phyloP scores from a whole-genome alignment of 2,329 filamentous ascomycete species.

The Zymoseptoria tritici region DNA sequence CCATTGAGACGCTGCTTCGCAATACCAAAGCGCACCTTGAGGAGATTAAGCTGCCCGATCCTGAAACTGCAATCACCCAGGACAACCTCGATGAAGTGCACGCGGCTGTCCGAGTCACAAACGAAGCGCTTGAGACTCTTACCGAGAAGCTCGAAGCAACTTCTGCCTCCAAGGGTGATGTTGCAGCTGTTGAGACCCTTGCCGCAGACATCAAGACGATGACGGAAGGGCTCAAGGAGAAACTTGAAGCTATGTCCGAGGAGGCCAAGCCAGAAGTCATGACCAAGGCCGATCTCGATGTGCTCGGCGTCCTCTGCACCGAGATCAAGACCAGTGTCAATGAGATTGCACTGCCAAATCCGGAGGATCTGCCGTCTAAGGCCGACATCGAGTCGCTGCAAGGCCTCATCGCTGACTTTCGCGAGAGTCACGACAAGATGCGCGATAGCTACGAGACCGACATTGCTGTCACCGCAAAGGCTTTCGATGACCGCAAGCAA shows the following conservation, averaged over 20 bases:
- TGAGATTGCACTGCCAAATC: slow-evolving; percentile 62
- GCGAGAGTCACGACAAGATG: slow-evolving; percentile 57
- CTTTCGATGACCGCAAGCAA: slow-evolving; percentile 73
- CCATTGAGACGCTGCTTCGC: slow-evolving; percentile 80
- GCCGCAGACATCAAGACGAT: slow-evolving; percentile 68
- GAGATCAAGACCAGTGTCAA: slow-evolving; percentile 77
- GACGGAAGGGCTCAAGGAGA: slow-evolving; percentile 59
- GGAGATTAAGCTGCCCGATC: slow-evolving; percentile 60
- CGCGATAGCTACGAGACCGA: slow-evolving; percentile 67
- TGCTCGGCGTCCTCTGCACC: slow-evolving; percentile 71
- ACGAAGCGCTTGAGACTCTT: slow-evolving; percentile 62
- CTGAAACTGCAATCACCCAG: slow-evolving; percentile 59
- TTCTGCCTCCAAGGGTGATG: slow-evolving; percentile 68
- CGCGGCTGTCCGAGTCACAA: slow-evolving; percentile 64
- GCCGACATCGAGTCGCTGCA: slow-evolving; percentile 64
- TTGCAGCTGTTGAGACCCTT: slow-evolving; percentile 67
- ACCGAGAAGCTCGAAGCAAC: slow-evolving; percentile 59
- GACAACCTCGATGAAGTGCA: slow-evolving; percentile 58
- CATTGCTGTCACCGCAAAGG: slow-evolving; percentile 66
- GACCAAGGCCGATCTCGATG: slow-evolving; percentile 72
- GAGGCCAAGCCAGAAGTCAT: slow-evolving; percentile 49
- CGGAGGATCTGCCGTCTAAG: slow-evolving; percentile 65
- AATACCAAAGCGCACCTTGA: slow-evolving; percentile 87
- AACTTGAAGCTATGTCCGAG: slow-evolving; percentile 30
- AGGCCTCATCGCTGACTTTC: slow-evolving; percentile 44